Percentiles rank a stretch among this genome's conserved stretches.
Evolutionary conservation across 2,329 filamentous ascomycete genomes (phyloP).

Genomic region (Diaporthe eres): DNA sequence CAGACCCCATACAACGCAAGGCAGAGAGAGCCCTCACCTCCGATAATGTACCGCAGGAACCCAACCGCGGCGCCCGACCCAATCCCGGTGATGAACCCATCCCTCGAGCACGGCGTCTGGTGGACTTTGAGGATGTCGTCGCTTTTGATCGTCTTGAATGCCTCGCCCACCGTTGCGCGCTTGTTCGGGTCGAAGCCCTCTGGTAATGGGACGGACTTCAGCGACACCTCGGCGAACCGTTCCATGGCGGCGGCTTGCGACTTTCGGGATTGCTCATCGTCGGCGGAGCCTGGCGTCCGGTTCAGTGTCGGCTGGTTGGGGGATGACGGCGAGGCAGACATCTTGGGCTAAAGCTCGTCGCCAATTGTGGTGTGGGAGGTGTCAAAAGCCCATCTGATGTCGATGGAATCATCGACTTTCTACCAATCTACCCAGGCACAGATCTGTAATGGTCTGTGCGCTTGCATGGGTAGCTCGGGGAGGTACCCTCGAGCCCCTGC

Average conservation of each 20-base stretch:
- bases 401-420: constrained; percentile 28
- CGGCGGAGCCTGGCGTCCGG: background rate
- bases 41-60: constrained; percentile 79
- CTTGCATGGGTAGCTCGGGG: constrained; percentile 32
- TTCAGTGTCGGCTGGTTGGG: constrained; percentile 8
- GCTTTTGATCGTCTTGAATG: constrained; percentile 75
- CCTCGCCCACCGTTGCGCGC: constrained; percentile 66
- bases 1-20: no score
- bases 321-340: constrained; percentile 27
- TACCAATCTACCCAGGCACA: constrained; percentile 9
- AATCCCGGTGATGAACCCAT: constrained; percentile 87
- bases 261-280: constrained; percentile 11
- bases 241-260: constrained; percentile 40
- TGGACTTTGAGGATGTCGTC: constrained; percentile 81
- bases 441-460: constrained; percentile 39
- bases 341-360: constrained; percentile 21
- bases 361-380: background rate
- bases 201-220: constrained; percentile 40
- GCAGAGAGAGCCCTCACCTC: constrained; percentile 66
- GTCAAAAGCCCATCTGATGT: background rate
- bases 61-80: constrained; percentile 83
- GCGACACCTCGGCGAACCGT: constrained; percentile 42
- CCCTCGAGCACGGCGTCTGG: constrained; percentile 85
- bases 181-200: constrained; percentile 41
- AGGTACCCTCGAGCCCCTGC: constrained; percentile 18